A percentile compares a stretch with the other conserved stretches of the same genome.
Evolutionary conservation across 2,329 filamentous ascomycete species (phyloP).

Genomic region (Fusarium devonianum): DNA sequence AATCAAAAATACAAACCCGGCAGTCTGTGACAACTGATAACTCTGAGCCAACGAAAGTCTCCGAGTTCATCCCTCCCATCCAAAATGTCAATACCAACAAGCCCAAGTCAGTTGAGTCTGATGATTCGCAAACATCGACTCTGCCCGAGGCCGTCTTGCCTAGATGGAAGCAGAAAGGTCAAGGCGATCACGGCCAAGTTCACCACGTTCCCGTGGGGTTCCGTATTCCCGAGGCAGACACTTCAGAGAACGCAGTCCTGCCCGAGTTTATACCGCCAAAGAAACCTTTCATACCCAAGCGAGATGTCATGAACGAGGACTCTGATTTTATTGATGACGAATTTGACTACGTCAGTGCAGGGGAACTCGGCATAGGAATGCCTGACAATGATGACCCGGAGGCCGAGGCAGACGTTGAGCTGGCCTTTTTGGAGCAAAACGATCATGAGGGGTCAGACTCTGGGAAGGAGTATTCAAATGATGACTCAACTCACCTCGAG

Average conservation of each 20-base stretch:
- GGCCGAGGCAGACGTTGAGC: background rate
- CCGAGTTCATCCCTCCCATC: background rate
- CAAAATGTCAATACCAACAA: no score
- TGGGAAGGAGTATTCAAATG: slow-evolving; percentile 15
- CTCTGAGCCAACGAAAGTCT: background rate
- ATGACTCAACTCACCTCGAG: slow-evolving; percentile 18
- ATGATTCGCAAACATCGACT: no score
- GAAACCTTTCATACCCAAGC: slow-evolving; percentile 27
- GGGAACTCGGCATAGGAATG: slow-evolving; percentile 11
- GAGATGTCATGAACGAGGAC: slow-evolving; percentile 6
- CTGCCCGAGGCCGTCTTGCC: no score
- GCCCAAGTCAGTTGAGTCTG: no score
- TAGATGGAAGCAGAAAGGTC: no score
- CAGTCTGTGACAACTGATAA: background rate
- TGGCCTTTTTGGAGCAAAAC: no score
- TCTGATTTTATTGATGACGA: slow-evolving; percentile 18
- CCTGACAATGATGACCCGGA: background rate
- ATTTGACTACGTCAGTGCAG: slow-evolving; percentile 3
- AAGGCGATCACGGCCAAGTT: background rate
- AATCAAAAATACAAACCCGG: background rate
- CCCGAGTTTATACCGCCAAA: slow-evolving; percentile 29
- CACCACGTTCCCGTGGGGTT: background rate
- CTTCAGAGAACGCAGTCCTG: slow-evolving; percentile 6
- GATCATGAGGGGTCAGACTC: slow-evolving; percentile 1
- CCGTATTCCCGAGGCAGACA: background rate